These are phyloP conservation scores for Alloteropsis semialata DNA, from an alignment of 176 grass and related monocot genomes.

Conservation along the genomic window DNA sequence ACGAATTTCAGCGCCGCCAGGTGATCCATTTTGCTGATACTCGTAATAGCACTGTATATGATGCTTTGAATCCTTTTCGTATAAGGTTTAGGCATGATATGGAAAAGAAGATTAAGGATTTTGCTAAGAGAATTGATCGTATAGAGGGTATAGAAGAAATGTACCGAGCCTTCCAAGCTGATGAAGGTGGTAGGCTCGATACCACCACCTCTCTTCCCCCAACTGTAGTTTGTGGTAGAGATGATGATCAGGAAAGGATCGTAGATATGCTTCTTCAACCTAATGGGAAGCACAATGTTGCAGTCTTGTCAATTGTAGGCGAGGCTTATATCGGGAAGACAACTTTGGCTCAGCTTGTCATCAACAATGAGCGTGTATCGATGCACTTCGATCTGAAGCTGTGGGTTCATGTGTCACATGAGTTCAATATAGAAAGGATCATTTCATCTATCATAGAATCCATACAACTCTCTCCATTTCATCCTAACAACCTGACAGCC, in stretches of 20 bases:
- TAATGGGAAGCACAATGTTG: neutral
- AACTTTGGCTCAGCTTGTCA: constrained; percentile 26
- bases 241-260: constrained; percentile 9
- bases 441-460: constrained; percentile 37
- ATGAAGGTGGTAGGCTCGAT: neutral
- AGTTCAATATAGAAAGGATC: constrained; percentile 19
- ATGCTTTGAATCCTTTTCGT: neutral
- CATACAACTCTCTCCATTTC: neutral
- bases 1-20: constrained; percentile 3
- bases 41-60: neutral
- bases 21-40: neutral
- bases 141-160: too few species aligned
- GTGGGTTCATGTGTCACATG: constrained; percentile 43
- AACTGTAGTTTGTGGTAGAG: neutral
- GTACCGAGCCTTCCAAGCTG: neutral
- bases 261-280: neutral
- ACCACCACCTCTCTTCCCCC: neutral
- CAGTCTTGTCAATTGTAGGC: constrained; percentile 34
- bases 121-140: neutral
- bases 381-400: constrained; percentile 27
- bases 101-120: neutral
- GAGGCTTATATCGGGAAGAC: constrained; percentile 46
- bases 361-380: neutral
- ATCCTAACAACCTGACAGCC: neutral
- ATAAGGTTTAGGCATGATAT: neutral